Evolutionary conservation across 805 yeast genomes (phyloP).

Genomic region (Candida pseudofarinosa): DNA sequence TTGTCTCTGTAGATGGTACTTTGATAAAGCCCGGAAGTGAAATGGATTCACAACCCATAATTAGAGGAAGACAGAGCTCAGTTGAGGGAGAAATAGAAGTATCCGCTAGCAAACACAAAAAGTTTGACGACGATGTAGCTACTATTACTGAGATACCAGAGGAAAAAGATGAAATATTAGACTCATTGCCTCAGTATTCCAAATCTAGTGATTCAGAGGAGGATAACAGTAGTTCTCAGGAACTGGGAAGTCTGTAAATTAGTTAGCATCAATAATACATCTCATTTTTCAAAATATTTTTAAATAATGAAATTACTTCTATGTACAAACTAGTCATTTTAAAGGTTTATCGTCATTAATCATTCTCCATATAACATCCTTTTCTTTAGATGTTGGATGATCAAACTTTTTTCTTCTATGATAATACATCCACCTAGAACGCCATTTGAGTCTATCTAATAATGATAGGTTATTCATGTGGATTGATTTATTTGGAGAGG

Average conservation of each 20-base stretch:
- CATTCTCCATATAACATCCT: constrained; percentile 42
- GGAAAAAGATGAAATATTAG: constrained; percentile 13
- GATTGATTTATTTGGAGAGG: constrained; percentile 1
- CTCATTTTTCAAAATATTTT: not conserved
- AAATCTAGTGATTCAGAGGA: constrained; percentile 14
- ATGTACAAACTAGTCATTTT: constrained; percentile 4
- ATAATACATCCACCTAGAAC: constrained; percentile 23
- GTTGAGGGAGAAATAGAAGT: constrained; percentile 18
- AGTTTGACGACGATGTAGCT: constrained; percentile 36
- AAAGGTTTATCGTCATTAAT: constrained; percentile 32
- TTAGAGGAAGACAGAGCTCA: constrained; percentile 31
- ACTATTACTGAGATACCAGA: constrained; percentile 13
- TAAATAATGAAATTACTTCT: not conserved
- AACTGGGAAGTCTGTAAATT: not conserved
- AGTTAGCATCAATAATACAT: not conserved
- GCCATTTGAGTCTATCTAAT: constrained; percentile 12
- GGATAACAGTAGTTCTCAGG: constrained; percentile 5
- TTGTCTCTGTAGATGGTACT: constrained; percentile 87
- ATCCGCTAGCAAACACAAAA: constrained; percentile 33
- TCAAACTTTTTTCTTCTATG: constrained; percentile 21
- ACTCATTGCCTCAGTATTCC: constrained; percentile 12
- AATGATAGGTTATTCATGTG: constrained; percentile 7
- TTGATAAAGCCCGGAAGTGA: constrained; percentile 58
- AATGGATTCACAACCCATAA: constrained; percentile 52
- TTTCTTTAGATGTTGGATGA: constrained; percentile 32